Base-by-base conservation (phyloP, 2,329 filamentous ascomycete species). In the Phoma sp. region DNA sequence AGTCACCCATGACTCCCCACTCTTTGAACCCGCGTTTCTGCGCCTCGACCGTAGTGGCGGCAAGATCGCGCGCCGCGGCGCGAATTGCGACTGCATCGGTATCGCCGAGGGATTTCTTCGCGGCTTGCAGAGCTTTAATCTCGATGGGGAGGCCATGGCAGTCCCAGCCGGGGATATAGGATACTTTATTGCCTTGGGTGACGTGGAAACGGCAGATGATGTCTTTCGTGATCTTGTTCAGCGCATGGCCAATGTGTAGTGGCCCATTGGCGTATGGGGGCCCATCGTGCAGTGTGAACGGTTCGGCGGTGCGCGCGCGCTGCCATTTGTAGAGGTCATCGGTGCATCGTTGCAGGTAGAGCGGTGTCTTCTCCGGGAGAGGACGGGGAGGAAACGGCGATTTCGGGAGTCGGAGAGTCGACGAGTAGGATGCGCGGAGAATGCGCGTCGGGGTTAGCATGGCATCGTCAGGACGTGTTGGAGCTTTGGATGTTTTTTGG, bases 211-310 rank as follows among this genome's bases (percentile, higher is more conserved):
- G 86, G 64, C 92, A 82, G 58, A 96, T 90, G 68, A 98, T 90
- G 76, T 99, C 95, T 79, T 99, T 99, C 55, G 96, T 81, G 64
- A 98, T 89, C 78, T 99, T 99, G 77, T 99, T 99, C 70, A 99
- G 80, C 32, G 95, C 92, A 80, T 99, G 95, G 2, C 95, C 95
- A 57, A 96, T 86, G 70, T 99, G 95, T 8, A 99, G 83, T 39
- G 83, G 84, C 11, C 95, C 95, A 77, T 99, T 99, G 60, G 95
- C 95, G 73, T 98, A 99, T 0, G 95, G 95, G 0, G 95, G 95
- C 0, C 95, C 95, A 86, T 99, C 95, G 71, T 98, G 95, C 7
- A 99, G 81, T 2, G 92, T 80, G 62, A 98, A 99, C 0, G 82
- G 80, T 38, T 84, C 76, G 32, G 83, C 76, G 44, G 14, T 61